These are phyloP conservation scores for Kodamaea fungicola DNA, from an alignment of 1,139 yeast genomes.

Conservation along the genomic window DNA sequence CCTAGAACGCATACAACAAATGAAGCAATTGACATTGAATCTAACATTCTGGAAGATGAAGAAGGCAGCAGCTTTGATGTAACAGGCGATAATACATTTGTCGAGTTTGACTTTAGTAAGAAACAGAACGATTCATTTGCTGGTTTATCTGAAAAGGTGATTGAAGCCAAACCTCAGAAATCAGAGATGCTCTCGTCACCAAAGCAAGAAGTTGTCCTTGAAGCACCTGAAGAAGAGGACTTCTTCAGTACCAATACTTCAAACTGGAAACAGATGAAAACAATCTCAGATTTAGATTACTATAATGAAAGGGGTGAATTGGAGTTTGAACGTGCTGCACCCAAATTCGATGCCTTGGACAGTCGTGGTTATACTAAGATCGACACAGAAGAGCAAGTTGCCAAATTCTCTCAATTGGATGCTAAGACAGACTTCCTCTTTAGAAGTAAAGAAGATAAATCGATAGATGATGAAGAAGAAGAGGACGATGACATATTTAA, in stretches of 20 bases:
- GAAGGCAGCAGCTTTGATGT: not conserved
- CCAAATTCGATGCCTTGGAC: conserved; percentile 8
- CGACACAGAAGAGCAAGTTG: conserved; percentile 84
- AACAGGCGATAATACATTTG: conserved; percentile 19
- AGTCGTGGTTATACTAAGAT: conserved; percentile 68
- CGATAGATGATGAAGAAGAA: conserved; percentile 37
- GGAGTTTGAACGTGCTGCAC: conserved; percentile 30
- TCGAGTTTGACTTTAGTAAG: conserved; percentile 33
- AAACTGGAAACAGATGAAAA: conserved; percentile 55
- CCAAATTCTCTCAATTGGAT: conserved; percentile 69
- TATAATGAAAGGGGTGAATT: conserved; percentile 52
- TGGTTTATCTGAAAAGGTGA: conserved; percentile 10
- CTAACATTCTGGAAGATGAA: not conserved
- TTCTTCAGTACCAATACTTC: conserved; percentile 29
- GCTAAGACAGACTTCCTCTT: conserved; percentile 82
- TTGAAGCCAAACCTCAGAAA: conserved; percentile 1
- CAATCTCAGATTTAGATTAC: conserved; percentile 47
- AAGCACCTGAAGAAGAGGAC: conserved; percentile 26
- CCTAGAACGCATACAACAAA: not conserved
- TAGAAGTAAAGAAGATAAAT: conserved; percentile 23
- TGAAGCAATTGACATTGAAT: too few species aligned
- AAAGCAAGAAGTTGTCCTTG: conserved; percentile 4
- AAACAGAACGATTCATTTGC: conserved; percentile 1
- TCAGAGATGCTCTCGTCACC: too few species aligned
- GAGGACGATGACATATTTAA: conserved; percentile 26